phyloP scores from a whole-genome alignment of 208 protist genomes.

The Crithidia bombi region DNA sequence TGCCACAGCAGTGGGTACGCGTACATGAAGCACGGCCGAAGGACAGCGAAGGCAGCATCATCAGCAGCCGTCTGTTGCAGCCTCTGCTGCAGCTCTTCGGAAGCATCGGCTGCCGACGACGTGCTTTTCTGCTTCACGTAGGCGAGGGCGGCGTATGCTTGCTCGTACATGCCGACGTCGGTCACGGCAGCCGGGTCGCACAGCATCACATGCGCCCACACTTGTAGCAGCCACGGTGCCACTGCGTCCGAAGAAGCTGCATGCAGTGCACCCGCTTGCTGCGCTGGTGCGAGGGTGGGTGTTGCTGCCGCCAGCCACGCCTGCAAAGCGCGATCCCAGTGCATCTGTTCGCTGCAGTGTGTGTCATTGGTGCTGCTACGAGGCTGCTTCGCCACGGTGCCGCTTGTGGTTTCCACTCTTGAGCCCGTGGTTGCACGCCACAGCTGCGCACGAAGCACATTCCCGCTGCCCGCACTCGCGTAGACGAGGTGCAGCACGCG shows the following conservation, averaged over 20 bases:
- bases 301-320: constrained; percentile 8
- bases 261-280: not conserved
- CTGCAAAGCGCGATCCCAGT: not conserved
- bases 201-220: constrained; percentile 28
- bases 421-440: constrained; percentile 7
- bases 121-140: constrained; percentile 18
- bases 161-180: constrained; percentile 30
- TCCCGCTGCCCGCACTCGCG: constrained; percentile 25
- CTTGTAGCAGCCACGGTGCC: constrained; percentile 24
- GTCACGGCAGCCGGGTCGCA: constrained; percentile 27
- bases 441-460: constrained; percentile 28
- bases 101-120: not conserved
- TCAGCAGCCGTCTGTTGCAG: not conserved
- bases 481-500: constrained; percentile 31
- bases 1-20: constrained; percentile 28
- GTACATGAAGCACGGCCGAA: constrained; percentile 36
- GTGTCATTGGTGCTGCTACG: not conserved
- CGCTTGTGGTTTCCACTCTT: not conserved
- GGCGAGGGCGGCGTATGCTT: constrained; percentile 24
- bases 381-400: not conserved
- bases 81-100: not conserved
- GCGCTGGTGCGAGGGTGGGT: not conserved
- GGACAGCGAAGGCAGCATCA: constrained; percentile 27
- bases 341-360: not conserved
- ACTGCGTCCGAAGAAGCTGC: not conserved